Percentiles rank a stretch among this genome's conserved stretches.
These are phyloP conservation scores for Cymodocea nodosa DNA, from an alignment of 116 monocot species.

Conservation along the genomic window DNA sequence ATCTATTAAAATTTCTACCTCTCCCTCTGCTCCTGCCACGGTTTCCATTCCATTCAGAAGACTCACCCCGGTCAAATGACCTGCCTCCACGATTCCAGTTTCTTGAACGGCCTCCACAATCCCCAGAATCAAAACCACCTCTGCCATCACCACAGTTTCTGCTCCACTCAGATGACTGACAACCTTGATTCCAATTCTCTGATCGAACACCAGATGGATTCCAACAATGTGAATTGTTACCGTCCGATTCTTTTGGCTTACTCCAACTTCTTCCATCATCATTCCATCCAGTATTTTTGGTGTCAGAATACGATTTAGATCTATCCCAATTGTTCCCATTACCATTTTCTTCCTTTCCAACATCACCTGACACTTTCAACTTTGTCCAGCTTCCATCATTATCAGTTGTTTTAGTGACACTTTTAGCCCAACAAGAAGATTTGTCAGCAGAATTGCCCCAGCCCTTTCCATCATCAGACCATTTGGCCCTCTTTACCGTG, in stretches of 20 bases:
- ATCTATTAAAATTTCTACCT: not conserved
- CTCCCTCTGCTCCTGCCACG: not conserved
- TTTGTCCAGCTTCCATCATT: not conserved
- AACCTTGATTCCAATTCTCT: slow-evolving; percentile 3
- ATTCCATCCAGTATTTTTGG: slow-evolving; percentile 10
- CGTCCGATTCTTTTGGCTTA: slow-evolving; percentile 4
- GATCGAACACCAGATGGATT: not conserved
- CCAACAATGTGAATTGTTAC: slow-evolving; percentile 4
- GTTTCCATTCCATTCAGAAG: not conserved
- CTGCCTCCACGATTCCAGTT: slow-evolving; percentile 2
- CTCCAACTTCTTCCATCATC: slow-evolving; percentile 12
- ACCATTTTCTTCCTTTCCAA: slow-evolving; percentile 4
- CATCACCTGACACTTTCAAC: not conserved
- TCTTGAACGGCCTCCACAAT: not conserved
- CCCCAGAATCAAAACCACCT: slow-evolving; percentile 3
- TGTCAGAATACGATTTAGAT: not conserved
- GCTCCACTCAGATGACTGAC: not conserved
- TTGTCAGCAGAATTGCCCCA: not conserved
- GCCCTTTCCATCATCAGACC: slow-evolving; percentile 7
- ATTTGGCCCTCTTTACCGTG: slow-evolving; percentile 1
- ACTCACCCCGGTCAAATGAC: not conserved
- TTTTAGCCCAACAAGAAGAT: slow-evolving; percentile 5
- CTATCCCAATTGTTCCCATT: slow-evolving; percentile 8
- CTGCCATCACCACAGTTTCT: not conserved
- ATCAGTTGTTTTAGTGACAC: not conserved